Evolutionary conservation across 2,329 filamentous ascomycete species (phyloP), one percentile per base, ranked within the genome.

Genomic region (Xylaria multiplex): DNA sequence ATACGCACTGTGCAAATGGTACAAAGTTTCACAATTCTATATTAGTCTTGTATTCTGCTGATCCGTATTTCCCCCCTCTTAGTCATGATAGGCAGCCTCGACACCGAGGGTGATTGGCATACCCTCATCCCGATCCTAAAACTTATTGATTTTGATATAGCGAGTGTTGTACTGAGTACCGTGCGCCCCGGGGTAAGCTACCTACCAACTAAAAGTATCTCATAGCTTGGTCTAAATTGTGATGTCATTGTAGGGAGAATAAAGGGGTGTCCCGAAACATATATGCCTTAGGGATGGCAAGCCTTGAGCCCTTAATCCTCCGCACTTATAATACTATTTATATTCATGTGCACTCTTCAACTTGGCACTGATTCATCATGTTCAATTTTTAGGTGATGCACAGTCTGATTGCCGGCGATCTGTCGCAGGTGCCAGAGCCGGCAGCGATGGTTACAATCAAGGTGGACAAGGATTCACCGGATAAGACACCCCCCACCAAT

Each of bases 1-100:
- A 57, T 32, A 57, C 46, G 54, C 54, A 57, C 24, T 57, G 40
- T 32, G n/a, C 24, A 8, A 57, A 57, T 35, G 37, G 54, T 57
- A 57, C 3, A 42, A 16, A 19, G 11, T 6, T 19, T 24, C n/a
- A 7, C 11, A 2, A 16, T 24, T 30, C 19, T 49, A 35, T 11
- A 40, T 2, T 9, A 16, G 43, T 14, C 4, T 16, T n/a, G 27
- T 30, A 9, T 27, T 37, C 32, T 4, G 13, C 56, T 59, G 30
- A 62, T 32, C 6, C 9, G 13, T 9, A 9, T 22, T 49, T 16
- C 40, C 40, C 32, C 43, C 14, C 5, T 22, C 24, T 42, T 22
- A 62, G 59, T 62, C 19, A 62, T 62, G 52, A 56, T 62, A 49
- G 59, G 52, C 24, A 43, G 52, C 24, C 52, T 62, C 22, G n/a